These are phyloP conservation scores for Zanthoxylum bungeanum DNA, from an alignment of 345 rosid species.

Conservation along the genomic window DNA sequence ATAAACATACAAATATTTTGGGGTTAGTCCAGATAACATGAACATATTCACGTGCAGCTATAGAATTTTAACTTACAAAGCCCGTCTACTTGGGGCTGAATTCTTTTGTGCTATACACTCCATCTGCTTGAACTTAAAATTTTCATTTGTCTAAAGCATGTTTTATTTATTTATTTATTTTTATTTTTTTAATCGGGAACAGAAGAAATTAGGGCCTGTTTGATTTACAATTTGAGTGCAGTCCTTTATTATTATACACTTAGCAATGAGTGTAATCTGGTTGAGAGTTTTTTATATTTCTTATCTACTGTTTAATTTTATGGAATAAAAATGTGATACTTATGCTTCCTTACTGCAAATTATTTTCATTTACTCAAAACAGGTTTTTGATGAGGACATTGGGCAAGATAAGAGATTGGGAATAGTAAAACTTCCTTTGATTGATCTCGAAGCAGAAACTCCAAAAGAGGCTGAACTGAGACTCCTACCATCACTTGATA, in stretches of 20 bases:
- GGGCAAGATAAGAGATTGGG: conserved; percentile 96
- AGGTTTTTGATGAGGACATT: conserved; percentile 91
- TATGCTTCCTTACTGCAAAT: background rate
- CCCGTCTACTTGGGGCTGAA: background rate
- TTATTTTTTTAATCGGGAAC: background rate
- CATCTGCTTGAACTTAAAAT: background rate
- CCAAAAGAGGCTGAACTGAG: conserved; percentile 58
- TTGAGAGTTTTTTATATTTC: background rate
- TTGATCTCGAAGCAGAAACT: conserved; percentile 51
- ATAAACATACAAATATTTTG: too few relatives aligned
- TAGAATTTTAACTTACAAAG: background rate
- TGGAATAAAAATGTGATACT: background rate
- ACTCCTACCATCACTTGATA: conserved; percentile 85
- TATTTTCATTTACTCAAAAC: conserved; percentile 20
- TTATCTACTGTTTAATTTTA: background rate
- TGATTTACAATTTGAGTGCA: background rate
- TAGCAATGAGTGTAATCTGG: background rate
- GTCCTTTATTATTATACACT: background rate
- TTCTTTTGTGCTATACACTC: background rate
- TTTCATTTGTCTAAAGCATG: background rate
- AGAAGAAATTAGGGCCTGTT: background rate
- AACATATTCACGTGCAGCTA: background rate
- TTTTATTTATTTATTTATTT: too few relatives aligned
- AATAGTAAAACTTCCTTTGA: conserved; percentile 62
- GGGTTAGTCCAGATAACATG: background rate